These are phyloP conservation scores for Amphirosellinia nigrospora DNA, from an alignment of 495 filamentous ascomycete genomes.

Conservation along the genomic window DNA sequence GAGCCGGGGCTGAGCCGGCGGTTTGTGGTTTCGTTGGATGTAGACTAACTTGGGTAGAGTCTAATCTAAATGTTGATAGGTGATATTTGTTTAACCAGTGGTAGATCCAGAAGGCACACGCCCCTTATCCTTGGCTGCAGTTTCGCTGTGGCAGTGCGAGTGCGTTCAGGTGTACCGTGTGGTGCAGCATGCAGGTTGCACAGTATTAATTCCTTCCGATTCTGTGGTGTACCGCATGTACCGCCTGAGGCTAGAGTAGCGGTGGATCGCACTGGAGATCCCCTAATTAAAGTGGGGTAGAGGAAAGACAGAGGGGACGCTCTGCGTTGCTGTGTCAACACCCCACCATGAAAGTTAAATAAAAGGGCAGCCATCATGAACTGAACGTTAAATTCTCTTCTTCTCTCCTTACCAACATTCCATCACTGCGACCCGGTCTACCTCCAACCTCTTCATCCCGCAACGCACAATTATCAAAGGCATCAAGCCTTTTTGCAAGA, in stretches of 20 bases:
- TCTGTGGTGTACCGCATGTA: too few relatives aligned
- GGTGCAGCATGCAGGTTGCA: too few relatives aligned
- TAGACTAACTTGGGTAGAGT: too few relatives aligned
- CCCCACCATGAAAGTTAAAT: constrained; percentile 32
- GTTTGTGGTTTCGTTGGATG: neutral
- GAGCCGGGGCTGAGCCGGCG: neutral
- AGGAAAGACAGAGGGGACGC: neutral
- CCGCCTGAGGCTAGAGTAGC: neutral
- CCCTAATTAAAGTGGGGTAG: neutral
- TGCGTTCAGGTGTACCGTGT: neutral
- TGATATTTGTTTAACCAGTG: neutral
- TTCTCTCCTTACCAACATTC: constrained; percentile 35
- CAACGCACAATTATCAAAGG: constrained; percentile 30
- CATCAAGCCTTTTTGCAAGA: constrained; percentile 37
- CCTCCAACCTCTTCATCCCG: constrained; percentile 38
- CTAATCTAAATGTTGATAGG: constrained; percentile 7
- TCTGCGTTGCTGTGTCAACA: constrained; percentile 23
- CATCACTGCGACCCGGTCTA: constrained; percentile 27
- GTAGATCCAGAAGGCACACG: too few relatives aligned
- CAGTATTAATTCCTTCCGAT: too few relatives aligned
- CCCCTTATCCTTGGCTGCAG: neutral
- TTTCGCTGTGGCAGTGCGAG: neutral
- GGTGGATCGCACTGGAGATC: neutral
- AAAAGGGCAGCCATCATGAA: constrained; percentile 3
- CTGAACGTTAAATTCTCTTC: constrained; percentile 28